Conservation (phyloP, 129 eudicot species). For the carrot (Daucus carota) region DH1_v3.0 NC_030382.2:57394501-57395000, state of each 20-base stretch:
- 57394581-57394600: not conserved
- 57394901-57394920: conserved; percentile 63
- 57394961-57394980: conserved; percentile 64
- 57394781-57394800: conserved; percentile 51
- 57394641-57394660: not conserved
- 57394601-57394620: not conserved
- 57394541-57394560: not conserved
- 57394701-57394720: not conserved
- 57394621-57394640: not conserved
- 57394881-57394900: conserved; percentile 30
- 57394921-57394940: conserved; percentile 79
- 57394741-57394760: conserved; percentile 56
- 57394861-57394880: conserved; percentile 55
- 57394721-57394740: conserved; percentile 25
- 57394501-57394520: not conserved
- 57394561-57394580: not conserved
- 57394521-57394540: not conserved
- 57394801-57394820: conserved; percentile 56
- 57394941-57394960: conserved; percentile 76
- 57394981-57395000: conserved; percentile 64
- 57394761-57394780: conserved; percentile 45
- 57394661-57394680: not conserved
- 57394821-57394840: conserved; percentile 39
- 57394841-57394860: conserved; percentile 30
- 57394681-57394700: not conserved